Evolutionary conservation across 345 rosid species (phyloP).

Genomic region (Physaria fendleri): DNA sequence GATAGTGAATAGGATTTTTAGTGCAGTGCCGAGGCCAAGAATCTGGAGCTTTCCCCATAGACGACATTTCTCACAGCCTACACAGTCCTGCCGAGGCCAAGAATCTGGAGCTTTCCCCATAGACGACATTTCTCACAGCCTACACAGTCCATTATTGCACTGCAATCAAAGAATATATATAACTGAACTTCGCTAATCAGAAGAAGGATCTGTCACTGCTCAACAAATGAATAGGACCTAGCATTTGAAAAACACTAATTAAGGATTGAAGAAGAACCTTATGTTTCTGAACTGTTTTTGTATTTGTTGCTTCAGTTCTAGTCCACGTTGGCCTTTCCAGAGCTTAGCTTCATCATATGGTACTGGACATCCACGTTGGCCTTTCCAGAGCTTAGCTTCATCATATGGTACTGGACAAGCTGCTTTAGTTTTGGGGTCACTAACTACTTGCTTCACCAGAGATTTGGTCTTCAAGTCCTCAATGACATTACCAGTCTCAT

Average conservation of each 20-base stretch:
- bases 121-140: slow-evolving; percentile 98
- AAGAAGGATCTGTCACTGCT: not conserved
- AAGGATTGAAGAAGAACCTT: slow-evolving; percentile 42
- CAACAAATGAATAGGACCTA: not conserved
- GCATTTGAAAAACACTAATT: not conserved
- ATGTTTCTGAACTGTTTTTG: slow-evolving; percentile 88
- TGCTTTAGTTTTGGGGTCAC: slow-evolving; percentile 66
- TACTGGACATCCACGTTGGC: slow-evolving; percentile 80
- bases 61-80: slow-evolving; percentile 96
- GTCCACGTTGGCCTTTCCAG: slow-evolving; percentile 94
- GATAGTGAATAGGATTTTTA: slow-evolving; percentile 81
- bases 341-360: slow-evolving; percentile 97
- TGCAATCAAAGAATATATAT: slow-evolving; percentile 28
- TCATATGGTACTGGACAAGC: slow-evolving; percentile 97
- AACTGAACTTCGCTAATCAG: slow-evolving; percentile 1
- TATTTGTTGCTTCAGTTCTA: slow-evolving; percentile 74
- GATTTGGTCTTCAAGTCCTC: slow-evolving; percentile 86
- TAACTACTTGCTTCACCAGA: slow-evolving; percentile 65
- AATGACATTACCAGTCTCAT: slow-evolving; percentile 64
- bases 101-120: slow-evolving; percentile 98
- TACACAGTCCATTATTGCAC: slow-evolving; percentile 92
- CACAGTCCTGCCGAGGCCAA: slow-evolving; percentile 92
- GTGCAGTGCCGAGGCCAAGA: slow-evolving; percentile 93
- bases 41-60: slow-evolving; percentile 99
- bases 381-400: too few species aligned